Percentiles rank a stretch among this genome's conserved stretches.
phyloP scores from a whole-genome alignment of 495 filamentous ascomycete species.

The Penicillium paradoxum region DNA sequence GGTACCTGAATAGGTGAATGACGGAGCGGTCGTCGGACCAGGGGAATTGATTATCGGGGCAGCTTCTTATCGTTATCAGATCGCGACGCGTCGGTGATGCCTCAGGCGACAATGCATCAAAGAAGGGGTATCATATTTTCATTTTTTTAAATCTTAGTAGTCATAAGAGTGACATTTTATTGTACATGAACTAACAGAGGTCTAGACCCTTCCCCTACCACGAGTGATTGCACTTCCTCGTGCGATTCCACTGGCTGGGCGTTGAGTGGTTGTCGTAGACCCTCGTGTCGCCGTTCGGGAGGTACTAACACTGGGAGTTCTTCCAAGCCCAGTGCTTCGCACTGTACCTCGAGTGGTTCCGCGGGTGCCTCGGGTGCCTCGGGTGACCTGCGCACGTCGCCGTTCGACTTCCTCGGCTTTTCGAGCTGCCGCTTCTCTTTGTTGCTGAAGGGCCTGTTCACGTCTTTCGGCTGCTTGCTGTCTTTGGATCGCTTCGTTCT shows the following conservation, averaged over 20 bases:
- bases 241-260: slow-evolving; percentile 47
- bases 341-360: slow-evolving; percentile 41
- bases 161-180: neutral
- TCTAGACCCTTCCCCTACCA: slow-evolving; percentile 33
- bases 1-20: slow-evolving; percentile 1
- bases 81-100: slow-evolving; percentile 11
- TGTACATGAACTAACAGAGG: slow-evolving; percentile 8
- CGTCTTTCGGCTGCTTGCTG: slow-evolving; percentile 71
- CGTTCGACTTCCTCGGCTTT: slow-evolving; percentile 71
- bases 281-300: slow-evolving; percentile 30
- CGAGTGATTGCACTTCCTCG: slow-evolving; percentile 42
- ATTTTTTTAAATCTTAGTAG: slow-evolving; percentile 12
- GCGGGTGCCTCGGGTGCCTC: slow-evolving; percentile 44
- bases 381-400: slow-evolving; percentile 41
- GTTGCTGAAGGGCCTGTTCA: slow-evolving; percentile 66
- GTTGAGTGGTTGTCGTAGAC: slow-evolving; percentile 38
- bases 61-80: slow-evolving; percentile 26
- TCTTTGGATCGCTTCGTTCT: slow-evolving; percentile 65
- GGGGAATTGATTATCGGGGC: slow-evolving; percentile 7
- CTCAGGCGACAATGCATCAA: slow-evolving; percentile 16
- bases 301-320: slow-evolving; percentile 37
- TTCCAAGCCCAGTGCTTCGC: slow-evolving; percentile 44
- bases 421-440: slow-evolving; percentile 63
- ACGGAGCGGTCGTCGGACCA: neutral
- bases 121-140: slow-evolving; percentile 20